Evolutionary conservation across 2,329 filamentous ascomycete genomes (phyloP).

Genomic region (Arachnomyces sp.): DNA sequence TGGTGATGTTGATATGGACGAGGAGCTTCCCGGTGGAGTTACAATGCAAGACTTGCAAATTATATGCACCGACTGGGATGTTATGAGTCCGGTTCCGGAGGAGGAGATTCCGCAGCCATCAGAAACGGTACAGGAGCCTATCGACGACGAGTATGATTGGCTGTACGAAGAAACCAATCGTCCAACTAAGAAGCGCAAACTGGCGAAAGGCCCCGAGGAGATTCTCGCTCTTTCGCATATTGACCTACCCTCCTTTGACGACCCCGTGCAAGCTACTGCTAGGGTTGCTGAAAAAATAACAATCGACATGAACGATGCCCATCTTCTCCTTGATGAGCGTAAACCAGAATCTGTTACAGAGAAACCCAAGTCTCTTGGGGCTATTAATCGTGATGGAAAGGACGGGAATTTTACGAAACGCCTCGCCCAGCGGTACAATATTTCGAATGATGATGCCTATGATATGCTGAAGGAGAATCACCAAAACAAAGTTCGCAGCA

Average conservation of each 20-base stretch:
- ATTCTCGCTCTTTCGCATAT: conserved; percentile 50
- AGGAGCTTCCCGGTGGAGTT: conserved; percentile 59
- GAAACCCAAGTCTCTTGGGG: conserved; percentile 30
- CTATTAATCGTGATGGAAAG: conserved; percentile 48
- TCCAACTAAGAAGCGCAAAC: conserved; percentile 61
- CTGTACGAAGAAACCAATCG: conserved; percentile 38
- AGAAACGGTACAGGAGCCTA: conserved; percentile 35
- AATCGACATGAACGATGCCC: conserved; percentile 80
- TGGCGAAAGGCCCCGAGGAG: conserved; percentile 37
- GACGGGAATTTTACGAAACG: conserved; percentile 64
- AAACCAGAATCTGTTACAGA: conserved; percentile 58
- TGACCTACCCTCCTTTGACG: conserved; percentile 65
- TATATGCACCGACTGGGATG: conserved; percentile 79
- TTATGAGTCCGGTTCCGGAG: conserved; percentile 48
- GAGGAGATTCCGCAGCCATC: conserved; percentile 16
- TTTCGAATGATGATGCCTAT: conserved; percentile 93
- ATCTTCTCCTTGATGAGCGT: conserved; percentile 73
- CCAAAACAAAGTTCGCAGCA: conserved; percentile 89
- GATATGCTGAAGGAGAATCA: conserved; percentile 94
- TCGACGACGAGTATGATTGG: conserved; percentile 53
- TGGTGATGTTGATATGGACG: conserved; percentile 52
- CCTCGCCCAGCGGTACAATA: conserved; percentile 78
- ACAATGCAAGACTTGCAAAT: conserved; percentile 75
- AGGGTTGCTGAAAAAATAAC: conserved; percentile 70
- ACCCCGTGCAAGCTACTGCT: conserved; percentile 67